Base-by-base conservation (phyloP, 2,329 filamentous ascomycete genomes). In the Neophaeococcomyces mojaviensis region DNA sequence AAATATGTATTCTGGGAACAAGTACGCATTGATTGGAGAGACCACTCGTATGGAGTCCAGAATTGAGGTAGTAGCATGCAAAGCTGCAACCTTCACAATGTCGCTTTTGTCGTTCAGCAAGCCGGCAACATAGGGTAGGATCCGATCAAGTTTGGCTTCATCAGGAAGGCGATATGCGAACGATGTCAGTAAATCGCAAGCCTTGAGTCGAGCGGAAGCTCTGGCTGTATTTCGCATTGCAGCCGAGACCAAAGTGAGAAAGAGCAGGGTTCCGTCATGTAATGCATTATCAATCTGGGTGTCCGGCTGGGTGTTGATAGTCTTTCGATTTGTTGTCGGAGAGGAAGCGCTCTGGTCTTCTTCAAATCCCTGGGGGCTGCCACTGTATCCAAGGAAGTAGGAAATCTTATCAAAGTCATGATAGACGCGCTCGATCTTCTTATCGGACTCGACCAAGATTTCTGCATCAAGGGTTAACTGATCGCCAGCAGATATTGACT, bases 361-460 rank as follows among this genome's bases (percentile, higher is more conserved):
- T 38, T 39, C 13, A 12, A 12, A 15, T 15, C 15, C 15, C n/a
- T 22, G 31, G 20, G 46, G 32, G 12, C 44, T 48, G n/a, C 50
- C 49, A 20, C 49, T 52, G 39, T 58, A 88, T 12, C 87, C 89
- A 1, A 98, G 74, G 48, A 95, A 94, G 61, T 94, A 94, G 0
- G 90, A 88, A 43, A 98, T 95, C 64, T 97, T 98, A 64, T 98
- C 92, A 66, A 96, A 97, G 60, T 98, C 92, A 56, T 86, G 80
- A 60, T 86, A 97, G 1, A 98, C 83, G 35, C 88, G 81, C 58
- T 97, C 88, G 59, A 98, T 97, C 34, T 92, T 80, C 55, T 96
- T 88, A 64, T 98, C 92, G 1, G 88, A 82, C 64, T 96, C 88
- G 49, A 85, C 85, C 43, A 89, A 72, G 58, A 89, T 94, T 53